Evolutionary conservation across 805 yeast species (phyloP).

Genomic region (Hanseniaspora lachancei): DNA sequence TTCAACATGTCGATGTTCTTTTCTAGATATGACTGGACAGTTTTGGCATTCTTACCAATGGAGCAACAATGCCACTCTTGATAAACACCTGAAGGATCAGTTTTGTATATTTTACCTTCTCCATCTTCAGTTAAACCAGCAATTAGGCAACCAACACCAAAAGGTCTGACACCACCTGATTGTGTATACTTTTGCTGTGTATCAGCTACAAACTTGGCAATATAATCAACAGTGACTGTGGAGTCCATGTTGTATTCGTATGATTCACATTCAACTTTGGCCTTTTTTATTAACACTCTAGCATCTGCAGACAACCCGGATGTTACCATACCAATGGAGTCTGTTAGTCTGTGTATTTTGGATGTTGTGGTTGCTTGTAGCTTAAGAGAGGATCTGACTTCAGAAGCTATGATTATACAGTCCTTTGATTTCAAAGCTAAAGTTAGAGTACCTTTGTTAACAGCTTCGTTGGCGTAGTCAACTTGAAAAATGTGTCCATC

Average conservation of each 20-base stretch:
- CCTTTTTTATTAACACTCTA: constrained; percentile 83
- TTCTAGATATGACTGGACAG: constrained; percentile 90
- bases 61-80: constrained; percentile 98
- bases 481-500: constrained; percentile 99
- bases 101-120: constrained; percentile 72
- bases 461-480: constrained; percentile 95
- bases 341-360: constrained; percentile 81
- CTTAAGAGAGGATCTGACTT: constrained; percentile 86
- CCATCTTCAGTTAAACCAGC: constrained; percentile 82
- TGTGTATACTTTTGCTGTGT: constrained; percentile 95
- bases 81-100: constrained; percentile 95
- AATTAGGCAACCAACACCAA: constrained; percentile 87
- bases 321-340: constrained; percentile 82
- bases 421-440: constrained; percentile 89
- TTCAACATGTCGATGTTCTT: constrained; percentile 36
- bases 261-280: constrained; percentile 92
- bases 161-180: constrained; percentile 96
- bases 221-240: constrained; percentile 78
- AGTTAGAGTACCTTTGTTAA: constrained; percentile 95
- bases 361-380: constrained; percentile 91
- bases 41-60: constrained; percentile 87
- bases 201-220: constrained; percentile 93
- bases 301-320: constrained; percentile 99
- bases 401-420: constrained; percentile 89
- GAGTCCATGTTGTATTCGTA: constrained; percentile 90